Evolutionary conservation across 345 rosid genomes (phyloP), one percentile per base, ranked within the genome.

Genomic region (Gossypium longicalyx): DNA sequence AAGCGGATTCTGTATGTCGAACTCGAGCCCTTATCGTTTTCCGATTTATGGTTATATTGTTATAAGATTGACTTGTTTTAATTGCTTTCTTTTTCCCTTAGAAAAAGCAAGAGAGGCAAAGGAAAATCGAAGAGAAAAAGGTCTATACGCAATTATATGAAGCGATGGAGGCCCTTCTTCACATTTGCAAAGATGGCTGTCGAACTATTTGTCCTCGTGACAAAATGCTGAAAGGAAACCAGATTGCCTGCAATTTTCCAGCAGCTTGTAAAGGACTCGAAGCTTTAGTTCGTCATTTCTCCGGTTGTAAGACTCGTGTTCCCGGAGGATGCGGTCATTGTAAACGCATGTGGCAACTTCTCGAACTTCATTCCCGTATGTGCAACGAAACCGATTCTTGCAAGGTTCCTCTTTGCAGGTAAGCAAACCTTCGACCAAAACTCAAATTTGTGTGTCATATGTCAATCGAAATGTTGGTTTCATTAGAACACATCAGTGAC

Each of bases 331-430:
- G 97, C 63, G 71, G 70, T 62, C 89, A 83, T 63, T 94, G 98
- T 85, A 94, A 90, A 80, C 85, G 93, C 44, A 88, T 89, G 94
- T 88, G 97, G 94, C 97, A 90, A 84, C 91, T 94, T 73, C 89
- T 92, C 74, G 91, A 92, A 78, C 88, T 94, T 79, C 97, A 94
- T 78, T 89, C 98, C 68, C 87, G 94, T 56, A 82, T 90, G 84
- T 90, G 98, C 62, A 67, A 77, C 2, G 86, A 87, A 57, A 91
- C 91, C 19, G 92, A 90, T 77, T 81, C 79, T 73, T 94, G 97
- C 92, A 85, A 80, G 77, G 89, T 94, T 77, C 97, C 97, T 56
- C 97, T 94, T 70, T 92, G 98, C 60, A 62, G 92, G 98, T 92
- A 82, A 81, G 85, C 71, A 12, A 64, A 76, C 74, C 27, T 34